Conservation (phyloP, 2,329 filamentous ascomycete species). For the Decorospora gaudefroyi region DNA sequence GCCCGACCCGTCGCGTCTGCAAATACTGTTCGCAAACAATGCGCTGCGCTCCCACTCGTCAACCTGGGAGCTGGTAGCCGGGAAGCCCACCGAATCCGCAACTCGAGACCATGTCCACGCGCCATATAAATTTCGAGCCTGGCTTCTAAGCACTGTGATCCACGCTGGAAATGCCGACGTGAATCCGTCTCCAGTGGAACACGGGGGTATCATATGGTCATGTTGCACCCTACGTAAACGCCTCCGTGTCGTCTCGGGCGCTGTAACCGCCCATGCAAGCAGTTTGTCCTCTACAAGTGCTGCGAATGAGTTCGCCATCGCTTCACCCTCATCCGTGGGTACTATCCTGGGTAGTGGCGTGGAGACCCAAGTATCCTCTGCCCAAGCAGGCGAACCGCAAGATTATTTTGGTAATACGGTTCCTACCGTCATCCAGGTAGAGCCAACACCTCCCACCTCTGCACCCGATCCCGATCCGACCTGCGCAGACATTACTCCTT, state of each 20-base stretch:
- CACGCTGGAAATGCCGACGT: conserved; percentile 60
- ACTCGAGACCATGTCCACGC: conserved; percentile 48
- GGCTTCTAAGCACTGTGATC: conserved; percentile 64
- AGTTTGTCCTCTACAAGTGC: conserved; percentile 45
- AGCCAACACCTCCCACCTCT: conserved; percentile 17
- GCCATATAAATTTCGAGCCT: conserved; percentile 65
- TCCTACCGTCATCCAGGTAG: conserved; percentile 16
- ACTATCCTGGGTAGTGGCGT: conserved; percentile 15
- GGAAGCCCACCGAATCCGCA: conserved; percentile 42
- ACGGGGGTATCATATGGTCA: conserved; percentile 70
- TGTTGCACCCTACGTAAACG: conserved; percentile 70
- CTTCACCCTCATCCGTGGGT: conserved; percentile 29
- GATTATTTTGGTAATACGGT: conserved; percentile 52
- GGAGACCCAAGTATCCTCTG: conserved; percentile 19
- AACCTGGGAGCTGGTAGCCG: conserved; percentile 62
- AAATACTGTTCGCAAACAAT: conserved; percentile 70
- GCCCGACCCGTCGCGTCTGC: conserved; percentile 55
- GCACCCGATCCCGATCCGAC: conserved; percentile 9
- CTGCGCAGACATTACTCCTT: conserved; percentile 5
- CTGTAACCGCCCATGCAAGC: conserved; percentile 15
- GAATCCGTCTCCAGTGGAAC: conserved; percentile 56
- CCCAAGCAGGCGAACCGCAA: conserved; percentile 34
- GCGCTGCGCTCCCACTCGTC: conserved; percentile 64
- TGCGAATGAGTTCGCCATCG: conserved; percentile 32
- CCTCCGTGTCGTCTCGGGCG: conserved; percentile 69